Evolutionary conservation across 305 asterid species (phyloP).

Genomic region (Fraxinus angustifolia): DNA sequence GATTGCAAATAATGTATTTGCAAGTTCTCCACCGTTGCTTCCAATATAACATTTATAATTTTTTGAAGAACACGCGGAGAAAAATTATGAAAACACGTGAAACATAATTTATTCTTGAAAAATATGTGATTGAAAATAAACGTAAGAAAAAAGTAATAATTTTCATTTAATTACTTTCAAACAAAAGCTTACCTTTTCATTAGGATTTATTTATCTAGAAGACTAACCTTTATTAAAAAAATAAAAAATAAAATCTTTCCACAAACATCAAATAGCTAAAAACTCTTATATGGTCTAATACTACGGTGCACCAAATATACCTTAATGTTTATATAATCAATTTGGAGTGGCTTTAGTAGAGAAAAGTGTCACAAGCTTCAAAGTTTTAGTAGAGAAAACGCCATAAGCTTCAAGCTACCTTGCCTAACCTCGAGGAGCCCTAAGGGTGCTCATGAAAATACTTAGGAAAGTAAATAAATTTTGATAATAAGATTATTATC

Average conservation of each 20-base stretch:
- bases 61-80: no score
- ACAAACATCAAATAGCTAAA: not conserved
- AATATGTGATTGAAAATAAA: not conserved
- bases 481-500: no score
- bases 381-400: no score
- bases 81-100: no score
- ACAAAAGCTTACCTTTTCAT: not conserved
- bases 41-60: no score
- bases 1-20: not conserved
- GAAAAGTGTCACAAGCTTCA: not conserved
- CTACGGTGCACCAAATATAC: not conserved
- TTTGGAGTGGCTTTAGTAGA: not conserved
- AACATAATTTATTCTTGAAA: no score
- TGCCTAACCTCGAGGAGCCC: not conserved
- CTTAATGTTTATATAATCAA: not conserved
- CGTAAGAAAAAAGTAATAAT: no score
- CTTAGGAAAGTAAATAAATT: not conserved
- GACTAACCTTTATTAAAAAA: not conserved
- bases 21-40: no score
- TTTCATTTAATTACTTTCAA: not conserved
- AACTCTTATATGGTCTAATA: not conserved
- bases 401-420: not conserved
- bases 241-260: not conserved
- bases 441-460: not conserved
- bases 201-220: not conserved